phyloP scores from a whole-genome alignment of 1,139 yeast species.

The Yamadazyma siamensis region DNA sequence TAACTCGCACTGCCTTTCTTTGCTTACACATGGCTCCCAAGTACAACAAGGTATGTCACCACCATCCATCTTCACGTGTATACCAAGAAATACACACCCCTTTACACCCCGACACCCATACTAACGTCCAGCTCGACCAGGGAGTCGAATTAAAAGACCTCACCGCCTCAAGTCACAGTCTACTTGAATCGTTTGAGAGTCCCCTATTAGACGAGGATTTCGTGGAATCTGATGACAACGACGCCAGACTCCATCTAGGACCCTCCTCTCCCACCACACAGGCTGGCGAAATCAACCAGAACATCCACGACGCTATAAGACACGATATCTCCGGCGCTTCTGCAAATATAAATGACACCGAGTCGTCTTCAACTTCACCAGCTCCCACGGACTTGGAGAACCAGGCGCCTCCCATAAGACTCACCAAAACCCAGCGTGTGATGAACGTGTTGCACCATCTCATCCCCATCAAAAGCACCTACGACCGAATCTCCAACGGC shows the following conservation, averaged over 20 bases:
- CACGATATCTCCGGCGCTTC: slow-evolving; percentile 7
- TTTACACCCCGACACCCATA: slow-evolving; percentile 2
- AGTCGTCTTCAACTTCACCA: background rate
- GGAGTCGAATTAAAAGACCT: slow-evolving; percentile 13
- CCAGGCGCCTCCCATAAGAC: slow-evolving; percentile 16
- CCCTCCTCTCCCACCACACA: slow-evolving; percentile 1
- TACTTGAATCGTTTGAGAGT: slow-evolving; percentile 12
- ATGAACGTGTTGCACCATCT: slow-evolving; percentile 31
- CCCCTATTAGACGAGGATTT: slow-evolving; percentile 8
- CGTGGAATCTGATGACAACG: slow-evolving; percentile 4
- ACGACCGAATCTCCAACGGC: slow-evolving; percentile 44
- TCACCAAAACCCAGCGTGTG: slow-evolving; percentile 29
- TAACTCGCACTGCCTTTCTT: slow-evolving; percentile 7
- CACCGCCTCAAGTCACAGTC: slow-evolving; percentile 6
- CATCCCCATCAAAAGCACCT: slow-evolving; percentile 42
- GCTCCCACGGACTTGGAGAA: slow-evolving; percentile 16
- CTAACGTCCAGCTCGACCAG: slow-evolving; percentile 10
- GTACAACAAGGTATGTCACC: slow-evolving; percentile 13
- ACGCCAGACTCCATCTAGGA: slow-evolving; percentile 4
- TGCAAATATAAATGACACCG: background rate
- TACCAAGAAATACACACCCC: too few species aligned
- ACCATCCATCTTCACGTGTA: too few species aligned
- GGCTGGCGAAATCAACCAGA: slow-evolving; percentile 14
- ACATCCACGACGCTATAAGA: slow-evolving; percentile 14
- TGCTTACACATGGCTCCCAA: slow-evolving; percentile 8